phyloP scores from a whole-genome alignment of 495 filamentous ascomycete species.

The Niebla homalea region DNA sequence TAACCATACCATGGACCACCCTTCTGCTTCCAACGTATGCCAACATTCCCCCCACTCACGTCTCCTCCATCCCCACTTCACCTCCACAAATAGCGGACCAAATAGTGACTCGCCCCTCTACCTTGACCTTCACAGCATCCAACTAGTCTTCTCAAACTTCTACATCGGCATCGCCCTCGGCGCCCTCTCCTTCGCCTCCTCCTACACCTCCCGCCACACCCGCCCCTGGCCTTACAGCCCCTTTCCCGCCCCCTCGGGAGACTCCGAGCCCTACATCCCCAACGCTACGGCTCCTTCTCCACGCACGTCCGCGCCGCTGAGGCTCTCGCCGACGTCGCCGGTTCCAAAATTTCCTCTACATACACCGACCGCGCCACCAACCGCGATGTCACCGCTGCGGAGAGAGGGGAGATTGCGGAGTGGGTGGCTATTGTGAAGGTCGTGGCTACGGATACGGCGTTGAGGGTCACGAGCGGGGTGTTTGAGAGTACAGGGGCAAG shows the following conservation, averaged over 20 bases:
- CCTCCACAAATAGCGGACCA: no score
- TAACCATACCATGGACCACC: slow-evolving; percentile 36
- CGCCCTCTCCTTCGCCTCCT: slow-evolving; percentile 32
- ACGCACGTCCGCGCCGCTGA: slow-evolving; percentile 44
- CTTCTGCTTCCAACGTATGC: slow-evolving; percentile 43
- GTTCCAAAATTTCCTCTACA: slow-evolving; percentile 27
- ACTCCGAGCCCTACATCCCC: slow-evolving; percentile 51
- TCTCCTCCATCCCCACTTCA: background rate
- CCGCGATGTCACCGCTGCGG: slow-evolving; percentile 27
- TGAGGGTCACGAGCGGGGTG: slow-evolving; percentile 40
- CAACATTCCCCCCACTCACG: background rate
- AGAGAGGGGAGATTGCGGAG: slow-evolving; percentile 44
- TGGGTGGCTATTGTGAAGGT: slow-evolving; percentile 48
- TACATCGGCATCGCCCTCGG: slow-evolving; percentile 47
- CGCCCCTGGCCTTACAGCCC: slow-evolving; percentile 48
- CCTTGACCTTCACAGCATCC: slow-evolving; percentile 25
- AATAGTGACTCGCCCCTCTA: no score
- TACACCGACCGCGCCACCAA: slow-evolving; percentile 27
- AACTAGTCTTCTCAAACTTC: slow-evolving; percentile 49
- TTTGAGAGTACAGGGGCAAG: slow-evolving; percentile 47
- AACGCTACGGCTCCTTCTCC: slow-evolving; percentile 45
- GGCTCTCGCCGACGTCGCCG: slow-evolving; percentile 40
- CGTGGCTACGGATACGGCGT: slow-evolving; percentile 41
- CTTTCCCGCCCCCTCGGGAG: slow-evolving; percentile 37
- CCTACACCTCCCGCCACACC: slow-evolving; percentile 38